Percentiles rank a stretch among this genome's conserved stretches.
Conservation (phyloP, 495 filamentous ascomycete species). For the Jackrogersella multiformis region DNA sequence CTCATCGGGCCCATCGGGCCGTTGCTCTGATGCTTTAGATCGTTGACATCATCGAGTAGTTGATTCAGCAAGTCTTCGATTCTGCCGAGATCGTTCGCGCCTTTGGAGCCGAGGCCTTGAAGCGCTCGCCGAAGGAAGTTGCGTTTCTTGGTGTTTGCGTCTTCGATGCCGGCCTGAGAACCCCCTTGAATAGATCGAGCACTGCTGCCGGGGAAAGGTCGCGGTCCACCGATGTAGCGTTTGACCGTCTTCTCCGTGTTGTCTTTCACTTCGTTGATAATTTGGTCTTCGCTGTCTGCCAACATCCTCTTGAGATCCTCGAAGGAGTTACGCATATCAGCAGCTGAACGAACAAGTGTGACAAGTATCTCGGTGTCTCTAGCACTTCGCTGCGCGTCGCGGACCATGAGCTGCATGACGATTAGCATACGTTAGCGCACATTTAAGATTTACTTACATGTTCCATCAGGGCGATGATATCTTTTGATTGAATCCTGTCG, state of each 20-base stretch:
- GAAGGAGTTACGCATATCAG: conserved; percentile 97
- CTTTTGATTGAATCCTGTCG: conserved; percentile 93
- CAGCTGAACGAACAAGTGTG: conserved; percentile 90
- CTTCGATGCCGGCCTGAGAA: conserved; percentile 75
- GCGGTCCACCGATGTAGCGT: conserved; percentile 84
- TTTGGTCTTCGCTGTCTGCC: conserved; percentile 81
- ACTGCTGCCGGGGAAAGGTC: conserved; percentile 76
- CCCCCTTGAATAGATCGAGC: conserved; percentile 63
- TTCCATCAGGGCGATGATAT: conserved; percentile 98
- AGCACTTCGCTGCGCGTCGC: conserved; percentile 95
- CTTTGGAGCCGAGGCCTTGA: conserved; percentile 85
- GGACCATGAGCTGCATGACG: conserved; percentile 81
- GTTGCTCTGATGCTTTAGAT: conserved; percentile 72
- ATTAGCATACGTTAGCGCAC: conserved; percentile 11
- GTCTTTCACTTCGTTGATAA: conserved; percentile 83
- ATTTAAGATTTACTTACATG: conserved; percentile 66
- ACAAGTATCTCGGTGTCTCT: conserved; percentile 96
- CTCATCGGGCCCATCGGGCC: conserved; percentile 45
- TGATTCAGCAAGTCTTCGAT: conserved; percentile 97
- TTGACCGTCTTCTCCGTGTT: conserved; percentile 86
- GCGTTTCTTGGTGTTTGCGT: conserved; percentile 79
- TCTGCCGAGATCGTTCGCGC: conserved; percentile 83
- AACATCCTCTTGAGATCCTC: conserved; percentile 96
- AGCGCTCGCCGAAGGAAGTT: conserved; percentile 92
- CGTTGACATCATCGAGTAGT: conserved; percentile 89